Base-by-base conservation (phyloP, 2,329 filamentous ascomycete species). In the Atkinsonella hypoxylon region DNA sequence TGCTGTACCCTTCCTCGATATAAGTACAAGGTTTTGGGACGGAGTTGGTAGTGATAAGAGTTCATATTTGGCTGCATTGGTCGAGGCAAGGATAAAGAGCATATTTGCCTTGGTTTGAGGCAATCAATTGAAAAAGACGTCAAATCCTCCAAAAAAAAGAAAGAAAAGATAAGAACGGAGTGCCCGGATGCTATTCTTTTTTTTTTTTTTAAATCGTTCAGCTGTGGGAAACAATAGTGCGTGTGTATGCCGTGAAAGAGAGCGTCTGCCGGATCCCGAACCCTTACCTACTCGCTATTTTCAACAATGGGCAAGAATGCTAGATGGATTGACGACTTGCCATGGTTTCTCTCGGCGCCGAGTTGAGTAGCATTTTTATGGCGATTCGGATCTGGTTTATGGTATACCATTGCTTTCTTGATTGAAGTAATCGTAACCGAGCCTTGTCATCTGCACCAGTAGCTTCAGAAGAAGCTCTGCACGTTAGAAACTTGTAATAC, bases 1-100 rank as follows among this genome's bases (percentile, higher is more conserved):
- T 95, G 89, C 81, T 95, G 75, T 95, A 95, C 82, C 89, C 89
- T 74, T 94, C 89, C 70, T 89, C 88, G 78, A 93, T 96, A 85
- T 95, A 91, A 85, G 75, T 66, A 68, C 46, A 45, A 67, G 67
- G 67, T 66, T 67, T 70, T 63, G 68, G 72, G 70, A 70, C 69
- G 75, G 76, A 79, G 76, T 79, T 80, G 77, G 77, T 76, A 73
- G 71, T 78, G 72, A 72, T 71, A 73, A 74, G 72, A 76, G 75
- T 79, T 79, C 70, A 76, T 74, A 75, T 74, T 73, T 77, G 72
- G 72, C 71, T 74, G 72, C 72, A 74, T 77, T 71, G 70, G 72
- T 71, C 73, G 70, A 75, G 74, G 76, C 75, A 76, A 74, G 72
- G 73, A 73, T 71, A 70, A 70, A 73, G 45, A 54, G 68, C 69